These are phyloP conservation scores for Dendrothele bispora DNA, from an alignment of 768 basidiomycete species.

Conservation along the genomic window DNA sequence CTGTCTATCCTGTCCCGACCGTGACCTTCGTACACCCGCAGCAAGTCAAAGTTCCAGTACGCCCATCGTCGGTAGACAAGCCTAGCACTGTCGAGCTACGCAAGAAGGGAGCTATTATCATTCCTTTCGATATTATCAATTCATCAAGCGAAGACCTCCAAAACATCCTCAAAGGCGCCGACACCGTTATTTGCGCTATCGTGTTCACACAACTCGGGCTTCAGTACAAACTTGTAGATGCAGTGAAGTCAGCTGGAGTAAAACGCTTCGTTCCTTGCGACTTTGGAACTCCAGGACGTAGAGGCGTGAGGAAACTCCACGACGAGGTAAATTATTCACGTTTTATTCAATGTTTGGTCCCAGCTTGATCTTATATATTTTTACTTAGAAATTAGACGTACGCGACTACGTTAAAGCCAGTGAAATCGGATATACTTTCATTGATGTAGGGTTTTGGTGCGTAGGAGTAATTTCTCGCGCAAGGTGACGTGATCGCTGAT, in stretches of 20 bases:
- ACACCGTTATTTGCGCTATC: neutral
- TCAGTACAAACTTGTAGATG: slow-evolving; percentile 23
- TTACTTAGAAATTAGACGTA: neutral
- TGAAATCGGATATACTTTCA: neutral
- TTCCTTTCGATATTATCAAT: neutral
- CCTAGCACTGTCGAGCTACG: neutral
- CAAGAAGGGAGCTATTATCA: neutral
- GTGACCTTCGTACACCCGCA: neutral
- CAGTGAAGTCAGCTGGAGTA: slow-evolving; percentile 23
- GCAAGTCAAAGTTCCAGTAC: neutral
- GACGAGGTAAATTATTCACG: neutral
- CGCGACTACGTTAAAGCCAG: neutral
- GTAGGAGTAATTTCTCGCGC: neutral
- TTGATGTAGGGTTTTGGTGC: neutral
- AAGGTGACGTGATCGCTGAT: neutral
- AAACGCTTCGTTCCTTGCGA: slow-evolving; percentile 5
- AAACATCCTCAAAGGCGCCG: neutral
- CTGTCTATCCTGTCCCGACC: neutral
- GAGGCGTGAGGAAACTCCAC: neutral
- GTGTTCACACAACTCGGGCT: neutral
- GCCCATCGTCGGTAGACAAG: neutral
- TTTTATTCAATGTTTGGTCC: neutral
- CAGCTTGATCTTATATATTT: neutral
- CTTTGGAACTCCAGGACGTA: neutral
- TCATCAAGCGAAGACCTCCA: neutral